Evolutionary conservation across 2,329 filamentous ascomycete genomes (phyloP).

Genomic region (Fusarium napiforme): DNA sequence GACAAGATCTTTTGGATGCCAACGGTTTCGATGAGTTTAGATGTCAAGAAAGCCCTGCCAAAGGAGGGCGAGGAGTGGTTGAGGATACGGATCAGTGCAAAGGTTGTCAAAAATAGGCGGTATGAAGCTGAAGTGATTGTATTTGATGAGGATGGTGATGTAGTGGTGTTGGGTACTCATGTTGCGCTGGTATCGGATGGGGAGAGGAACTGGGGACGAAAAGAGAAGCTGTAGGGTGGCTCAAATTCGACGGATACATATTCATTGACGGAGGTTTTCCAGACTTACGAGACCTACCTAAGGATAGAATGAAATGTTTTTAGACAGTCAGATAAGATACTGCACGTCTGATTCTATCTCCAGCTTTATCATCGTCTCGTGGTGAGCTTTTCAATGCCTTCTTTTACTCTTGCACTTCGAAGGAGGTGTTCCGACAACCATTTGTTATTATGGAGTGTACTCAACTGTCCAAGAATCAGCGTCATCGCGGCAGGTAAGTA

Average conservation of each 20-base stretch:
- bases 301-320: fast-evolving
- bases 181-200: constrained; percentile 46
- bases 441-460: not conserved
- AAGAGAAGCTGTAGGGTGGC: constrained; percentile 51
- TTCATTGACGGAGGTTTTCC: not conserved
- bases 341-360: too few species aligned
- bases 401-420: not conserved
- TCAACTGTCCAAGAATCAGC: too few species aligned
- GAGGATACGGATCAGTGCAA: constrained; percentile 71
- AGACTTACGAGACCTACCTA: not conserved
- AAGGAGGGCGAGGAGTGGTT: constrained; percentile 77
- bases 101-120: constrained; percentile 75
- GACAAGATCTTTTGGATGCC: constrained; percentile 74
- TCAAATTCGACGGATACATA: not conserved
- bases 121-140: constrained; percentile 80
- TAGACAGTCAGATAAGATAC: too few species aligned
- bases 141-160: constrained; percentile 58
- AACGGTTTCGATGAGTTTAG: constrained; percentile 78
- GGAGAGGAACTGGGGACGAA: constrained; percentile 37
- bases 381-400: not conserved
- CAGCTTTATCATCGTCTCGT: not conserved
- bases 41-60: constrained; percentile 79
- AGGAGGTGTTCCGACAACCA: not conserved
- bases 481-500: not conserved
- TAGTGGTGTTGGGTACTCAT: constrained; percentile 49